Conservation (phyloP, 306 rosid species). For the Sesbania bispinosa region DNA sequence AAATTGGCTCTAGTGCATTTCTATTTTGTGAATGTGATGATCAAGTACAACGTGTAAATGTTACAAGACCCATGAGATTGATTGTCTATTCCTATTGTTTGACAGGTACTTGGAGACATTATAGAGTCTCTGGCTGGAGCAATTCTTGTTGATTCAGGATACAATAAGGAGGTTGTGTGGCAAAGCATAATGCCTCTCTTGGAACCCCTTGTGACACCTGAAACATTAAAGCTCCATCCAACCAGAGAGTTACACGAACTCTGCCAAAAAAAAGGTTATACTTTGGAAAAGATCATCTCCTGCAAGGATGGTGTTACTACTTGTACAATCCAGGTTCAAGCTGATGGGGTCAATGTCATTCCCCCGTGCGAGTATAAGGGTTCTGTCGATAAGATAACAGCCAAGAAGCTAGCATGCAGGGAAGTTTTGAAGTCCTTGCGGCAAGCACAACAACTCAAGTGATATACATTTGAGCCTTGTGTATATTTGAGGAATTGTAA, state of each 20-base stretch:
- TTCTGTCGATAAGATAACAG: constrained; percentile 26
- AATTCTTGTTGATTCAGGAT: constrained; percentile 66
- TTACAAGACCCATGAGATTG: not conserved
- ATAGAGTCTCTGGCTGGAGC: constrained; percentile 88
- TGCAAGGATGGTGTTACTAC: constrained; percentile 11
- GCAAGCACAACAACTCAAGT: constrained; percentile 18
- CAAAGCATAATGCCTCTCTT: constrained; percentile 59
- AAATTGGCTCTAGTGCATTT: not conserved
- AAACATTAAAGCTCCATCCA: constrained; percentile 52
- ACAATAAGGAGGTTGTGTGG: constrained; percentile 47
- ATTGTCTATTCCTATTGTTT: constrained; percentile 8
- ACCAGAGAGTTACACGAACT: constrained; percentile 43
- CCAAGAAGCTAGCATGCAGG: constrained; percentile 45
- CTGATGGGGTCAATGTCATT: constrained; percentile 29
- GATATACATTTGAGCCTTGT: constrained; percentile 1
- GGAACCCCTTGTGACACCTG: constrained; percentile 69
- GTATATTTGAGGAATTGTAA: not conserved
- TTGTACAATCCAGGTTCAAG: constrained; percentile 42
- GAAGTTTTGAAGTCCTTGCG: constrained; percentile 49
- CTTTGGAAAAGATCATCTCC: not conserved
- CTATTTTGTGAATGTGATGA: not conserved
- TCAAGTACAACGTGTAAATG: not conserved
- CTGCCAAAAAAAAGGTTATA: constrained; percentile 40
- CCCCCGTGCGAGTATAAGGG: constrained; percentile 19
- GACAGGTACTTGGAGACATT: constrained; percentile 77